phyloP scores from a whole-genome alignment of 2,329 filamentous ascomycete species.

The Monosporascus sp. region DNA sequence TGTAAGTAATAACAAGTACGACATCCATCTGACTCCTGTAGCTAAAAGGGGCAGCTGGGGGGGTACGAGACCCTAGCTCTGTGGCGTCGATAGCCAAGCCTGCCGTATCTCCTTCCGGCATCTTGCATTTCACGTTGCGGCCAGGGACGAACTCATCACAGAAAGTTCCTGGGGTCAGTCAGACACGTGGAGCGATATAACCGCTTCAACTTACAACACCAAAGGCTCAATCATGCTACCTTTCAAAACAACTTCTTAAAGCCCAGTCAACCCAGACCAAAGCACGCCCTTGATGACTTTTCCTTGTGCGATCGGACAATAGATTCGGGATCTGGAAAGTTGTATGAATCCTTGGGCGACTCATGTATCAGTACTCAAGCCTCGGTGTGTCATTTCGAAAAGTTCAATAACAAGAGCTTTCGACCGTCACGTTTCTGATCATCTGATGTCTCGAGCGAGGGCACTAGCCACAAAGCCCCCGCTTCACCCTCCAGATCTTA shows the following conservation, averaged over 20 bases:
- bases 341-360: too few species aligned
- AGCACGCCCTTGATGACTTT: too few species aligned
- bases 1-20: too few species aligned
- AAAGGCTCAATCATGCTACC: too few species aligned
- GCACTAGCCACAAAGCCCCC: background rate
- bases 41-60: background rate
- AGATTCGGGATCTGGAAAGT: too few species aligned
- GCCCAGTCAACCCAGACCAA: background rate
- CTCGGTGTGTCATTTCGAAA: too few species aligned
- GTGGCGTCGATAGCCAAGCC: background rate
- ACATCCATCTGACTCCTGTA: background rate
- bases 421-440: background rate
- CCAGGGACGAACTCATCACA: background rate
- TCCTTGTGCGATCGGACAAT: too few species aligned
- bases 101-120: background rate
- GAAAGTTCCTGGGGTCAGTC: background rate
- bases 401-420: too few species aligned
- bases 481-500: background rate
- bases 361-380: too few species aligned
- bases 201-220: too few species aligned
- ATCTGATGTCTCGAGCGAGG: background rate
- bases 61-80: too few species aligned
- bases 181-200: background rate
- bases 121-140: background rate
- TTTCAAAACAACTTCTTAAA: background rate